Percentiles rank a stretch among this genome's conserved stretches.
Evolutionary conservation across 441 rosid genomes (phyloP).

Genomic region (Geranium incanum): DNA sequence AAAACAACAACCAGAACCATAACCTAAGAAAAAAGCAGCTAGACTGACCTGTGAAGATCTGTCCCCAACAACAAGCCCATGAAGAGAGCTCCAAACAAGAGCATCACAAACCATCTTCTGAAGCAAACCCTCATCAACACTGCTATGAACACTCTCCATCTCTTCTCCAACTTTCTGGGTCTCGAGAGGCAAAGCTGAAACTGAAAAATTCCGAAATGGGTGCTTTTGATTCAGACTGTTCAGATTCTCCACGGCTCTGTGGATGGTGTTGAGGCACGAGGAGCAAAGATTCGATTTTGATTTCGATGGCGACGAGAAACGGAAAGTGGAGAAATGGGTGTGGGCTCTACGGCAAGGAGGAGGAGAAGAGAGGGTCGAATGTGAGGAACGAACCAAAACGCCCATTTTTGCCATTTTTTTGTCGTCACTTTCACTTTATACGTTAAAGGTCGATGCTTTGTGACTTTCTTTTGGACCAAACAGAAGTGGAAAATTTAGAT

Average conservation of each 20-base stretch:
- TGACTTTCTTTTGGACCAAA: background rate
- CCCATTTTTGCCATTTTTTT: constrained; percentile 5
- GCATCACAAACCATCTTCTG: constrained; percentile 72
- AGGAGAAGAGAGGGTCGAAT: background rate
- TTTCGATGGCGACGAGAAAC: constrained; percentile 2
- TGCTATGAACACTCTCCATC: constrained; percentile 45
- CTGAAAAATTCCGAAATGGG: constrained; percentile 14
- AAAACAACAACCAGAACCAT: background rate
- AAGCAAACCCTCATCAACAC: constrained; percentile 52
- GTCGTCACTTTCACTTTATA: background rate
- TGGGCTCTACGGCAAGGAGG: background rate
- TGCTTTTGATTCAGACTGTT: constrained; percentile 1
- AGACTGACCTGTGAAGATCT: constrained; percentile 47
- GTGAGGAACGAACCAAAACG: background rate
- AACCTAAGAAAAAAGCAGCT: constrained; percentile 5
- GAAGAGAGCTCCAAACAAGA: constrained; percentile 94
- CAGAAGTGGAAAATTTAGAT: background rate
- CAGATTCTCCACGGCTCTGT: background rate
- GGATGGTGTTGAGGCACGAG: background rate
- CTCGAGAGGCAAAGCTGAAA: constrained; percentile 30
- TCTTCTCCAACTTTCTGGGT: constrained; percentile 27
- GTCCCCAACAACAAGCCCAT: constrained; percentile 90
- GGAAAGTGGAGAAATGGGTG: constrained; percentile 3
- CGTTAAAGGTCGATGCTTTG: background rate
- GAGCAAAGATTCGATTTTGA: constrained; percentile 8